Evolutionary conservation across 176 grass and related monocot species (phyloP), one percentile per base, ranked within the genome.

Genomic region (Musa troglodytarum): DNA sequence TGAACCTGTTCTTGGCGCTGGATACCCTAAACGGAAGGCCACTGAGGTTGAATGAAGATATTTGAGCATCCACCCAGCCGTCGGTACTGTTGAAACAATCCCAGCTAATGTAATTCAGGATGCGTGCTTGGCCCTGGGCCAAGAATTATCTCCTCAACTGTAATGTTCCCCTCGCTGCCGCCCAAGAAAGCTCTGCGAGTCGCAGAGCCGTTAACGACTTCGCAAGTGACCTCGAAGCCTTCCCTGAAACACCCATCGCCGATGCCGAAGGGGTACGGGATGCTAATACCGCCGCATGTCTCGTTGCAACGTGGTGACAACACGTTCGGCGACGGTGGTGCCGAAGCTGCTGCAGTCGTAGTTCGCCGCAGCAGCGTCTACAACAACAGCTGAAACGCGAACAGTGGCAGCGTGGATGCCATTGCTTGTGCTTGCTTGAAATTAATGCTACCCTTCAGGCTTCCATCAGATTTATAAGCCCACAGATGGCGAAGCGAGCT

Each of bases 141-240:
- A 57, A 17, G 54, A 10, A 24, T 24, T 24, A 65, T 28, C 9
- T 65, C 22, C 63, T 24, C 3, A 10, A 65, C 54, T 28, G 26
- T 28, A 11, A 57, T 11, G 0, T 57, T 57, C 54, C 13, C 2
- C 54, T 57, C 54, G 54, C 10, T 2, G 55, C 17, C 17, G 3
- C 55, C 63, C 0, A 24, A 25, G 63, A 25, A 25, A 57, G 13
- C 10, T 57, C 0, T 16, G 1, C 0, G 19, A 5, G 8, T n/a
- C 9, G 4, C 22, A 65, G 20, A 26, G 22, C 2, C 7, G 7
- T 23, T 11, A 0, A 11, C 1, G 19, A 1, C n/a, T 1, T 65
- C 23, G 63, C 63, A 65, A 10, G 63, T 26, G n/a, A 65, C 22
- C 63, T 65, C 63, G 63, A 65, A 65, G 63, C 63, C 63, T 65